A percentile compares a stretch with the other conserved stretches of the same genome.
These are phyloP conservation scores for Takashimella tepidaria DNA, from an alignment of 1,284 basidiomycete species.

Conservation along the genomic window DNA sequence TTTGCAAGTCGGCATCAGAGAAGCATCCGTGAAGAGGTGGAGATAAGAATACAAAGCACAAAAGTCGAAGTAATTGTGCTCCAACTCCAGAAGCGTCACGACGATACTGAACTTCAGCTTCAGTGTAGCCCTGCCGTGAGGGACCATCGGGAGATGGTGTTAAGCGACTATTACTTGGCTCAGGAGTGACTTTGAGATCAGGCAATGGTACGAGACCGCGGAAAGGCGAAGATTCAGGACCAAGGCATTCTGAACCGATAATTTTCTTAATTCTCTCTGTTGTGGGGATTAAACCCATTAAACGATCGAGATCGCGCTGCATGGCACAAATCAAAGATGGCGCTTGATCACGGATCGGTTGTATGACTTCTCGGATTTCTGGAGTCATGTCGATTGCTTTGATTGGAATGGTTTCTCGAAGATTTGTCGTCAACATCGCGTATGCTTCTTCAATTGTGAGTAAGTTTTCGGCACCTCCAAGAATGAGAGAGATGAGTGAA, in stretches of 20 bases:
- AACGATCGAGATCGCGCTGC: conserved; percentile 34
- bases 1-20: conserved; percentile 38
- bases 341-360: conserved; percentile 37
- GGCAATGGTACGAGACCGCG: conserved; percentile 19
- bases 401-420: conserved; percentile 11
- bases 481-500: conserved; percentile 36
- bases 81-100: conserved; percentile 44
- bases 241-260: background rate
- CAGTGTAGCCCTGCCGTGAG: conserved; percentile 39
- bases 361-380: conserved; percentile 16
- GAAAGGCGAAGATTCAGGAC: conserved; percentile 27
- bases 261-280: too few species aligned
- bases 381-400: background rate
- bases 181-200: background rate
- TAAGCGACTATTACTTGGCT: background rate
- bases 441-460: conserved; percentile 45
- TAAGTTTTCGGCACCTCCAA: conserved; percentile 41
- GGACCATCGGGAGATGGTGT: conserved; percentile 12
- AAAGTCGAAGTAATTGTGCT: conserved; percentile 31
- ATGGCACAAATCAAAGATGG: conserved; percentile 41
- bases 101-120: conserved; percentile 42
- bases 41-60: conserved; percentile 28
- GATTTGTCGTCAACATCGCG: conserved; percentile 23
- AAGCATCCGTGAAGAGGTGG: conserved; percentile 30
- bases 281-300: conserved; percentile 37